Conservation (phyloP, 164 flowering plant genomes). For the Piper betle region DNA sequence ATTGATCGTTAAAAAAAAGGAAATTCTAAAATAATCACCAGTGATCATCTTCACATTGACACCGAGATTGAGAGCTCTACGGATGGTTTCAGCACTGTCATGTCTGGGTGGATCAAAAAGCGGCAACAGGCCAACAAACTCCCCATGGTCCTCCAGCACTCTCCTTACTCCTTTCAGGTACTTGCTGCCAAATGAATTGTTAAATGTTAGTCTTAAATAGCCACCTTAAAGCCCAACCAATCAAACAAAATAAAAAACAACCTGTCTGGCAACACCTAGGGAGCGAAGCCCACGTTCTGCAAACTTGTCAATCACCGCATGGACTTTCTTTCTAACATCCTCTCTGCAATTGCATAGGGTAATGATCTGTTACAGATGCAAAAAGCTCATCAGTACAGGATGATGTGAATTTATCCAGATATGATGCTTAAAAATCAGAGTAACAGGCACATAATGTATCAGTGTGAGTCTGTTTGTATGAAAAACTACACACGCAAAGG, state of each 20-base stretch:
- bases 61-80: slow-evolving; percentile 30
- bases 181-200: slow-evolving; percentile 12
- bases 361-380: slow-evolving; percentile 13
- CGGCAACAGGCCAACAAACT: slow-evolving; percentile 28
- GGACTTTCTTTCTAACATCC: slow-evolving; percentile 24
- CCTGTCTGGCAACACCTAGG: slow-evolving; percentile 30
- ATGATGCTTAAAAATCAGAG: too few relatives aligned
- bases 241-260: neutral
- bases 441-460: too few relatives aligned
- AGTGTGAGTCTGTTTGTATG: too few relatives aligned
- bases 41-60: slow-evolving; percentile 33
- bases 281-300: slow-evolving; percentile 36
- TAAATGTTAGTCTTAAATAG: neutral
- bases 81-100: slow-evolving; percentile 27
- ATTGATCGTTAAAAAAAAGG: neutral
- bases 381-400: neutral
- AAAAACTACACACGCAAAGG: too few relatives aligned
- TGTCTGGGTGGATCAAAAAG: slow-evolving; percentile 32
- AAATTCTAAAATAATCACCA: slow-evolving; percentile 6
- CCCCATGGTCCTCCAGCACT: slow-evolving; percentile 29
- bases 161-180: slow-evolving; percentile 25
- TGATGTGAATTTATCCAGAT: too few relatives aligned
- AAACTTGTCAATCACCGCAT: slow-evolving; percentile 26
- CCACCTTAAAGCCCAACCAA: neutral
- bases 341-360: slow-evolving; percentile 25